Evolutionary conservation across 2,329 filamentous ascomycete genomes (phyloP).

Genomic region (Periconia sp.): DNA sequence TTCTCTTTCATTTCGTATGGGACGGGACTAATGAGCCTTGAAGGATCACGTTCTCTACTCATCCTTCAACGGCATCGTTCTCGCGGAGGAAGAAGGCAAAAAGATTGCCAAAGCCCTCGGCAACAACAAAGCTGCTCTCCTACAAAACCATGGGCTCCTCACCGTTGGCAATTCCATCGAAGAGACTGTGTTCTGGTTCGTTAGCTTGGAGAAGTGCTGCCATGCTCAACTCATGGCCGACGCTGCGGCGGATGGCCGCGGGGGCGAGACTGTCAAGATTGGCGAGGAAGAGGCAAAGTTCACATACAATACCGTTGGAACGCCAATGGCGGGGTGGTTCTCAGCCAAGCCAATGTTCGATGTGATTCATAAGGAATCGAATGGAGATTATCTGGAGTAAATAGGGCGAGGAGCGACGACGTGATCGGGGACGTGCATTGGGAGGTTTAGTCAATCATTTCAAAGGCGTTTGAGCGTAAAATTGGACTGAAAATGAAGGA

Average conservation of each 20-base stretch:
- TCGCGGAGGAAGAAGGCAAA: conserved; percentile 60
- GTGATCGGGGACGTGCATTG: not conserved
- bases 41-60: conserved; percentile 61
- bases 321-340: conserved; percentile 69
- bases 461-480: too few species aligned
- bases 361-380: conserved; percentile 67
- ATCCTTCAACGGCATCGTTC: conserved; percentile 60
- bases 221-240: conserved; percentile 60
- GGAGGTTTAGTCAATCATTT: too few species aligned
- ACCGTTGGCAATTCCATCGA: conserved; percentile 59
- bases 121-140: conserved; percentile 57
- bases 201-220: conserved; percentile 60
- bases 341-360: conserved; percentile 75
- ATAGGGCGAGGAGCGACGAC: not conserved
- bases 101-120: conserved; percentile 58
- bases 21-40: not conserved
- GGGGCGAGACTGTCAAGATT: conserved; percentile 70
- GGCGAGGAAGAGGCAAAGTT: conserved; percentile 70
- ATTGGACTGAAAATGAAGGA: too few species aligned
- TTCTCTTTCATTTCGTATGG: too few species aligned
- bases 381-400: conserved; percentile 60
- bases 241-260: conserved; percentile 65
- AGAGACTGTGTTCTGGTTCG: conserved; percentile 61
- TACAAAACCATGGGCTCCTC: conserved; percentile 61
- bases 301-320: conserved; percentile 71